Evolutionary conservation across 169 alveolate species (phyloP), one percentile per base, ranked within the genome.

Genomic region (Plasmodium berghei): DNA sequence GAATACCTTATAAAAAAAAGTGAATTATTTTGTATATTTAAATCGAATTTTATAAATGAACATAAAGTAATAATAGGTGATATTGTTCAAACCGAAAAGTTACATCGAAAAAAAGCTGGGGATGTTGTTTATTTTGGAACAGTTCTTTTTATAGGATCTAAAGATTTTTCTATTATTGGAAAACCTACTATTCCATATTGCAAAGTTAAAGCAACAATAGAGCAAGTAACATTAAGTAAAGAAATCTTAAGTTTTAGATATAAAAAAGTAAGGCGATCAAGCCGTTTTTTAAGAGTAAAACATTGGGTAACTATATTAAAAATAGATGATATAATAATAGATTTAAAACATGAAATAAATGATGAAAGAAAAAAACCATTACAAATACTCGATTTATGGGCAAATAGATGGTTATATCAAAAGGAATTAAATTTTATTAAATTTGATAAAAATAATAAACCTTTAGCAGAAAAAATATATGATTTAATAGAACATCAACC

Each of bases 171-270:
- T 6, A 87, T 96, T 9, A 94, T 96, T 45, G 98, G 98, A n/a
- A 96, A 96, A 58, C 98, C 98, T 10, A 94, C 97, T 94, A 94
- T 96, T 26, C 97, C 98, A 28, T 96, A 95, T 70, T 97, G 97
- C 18, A 94, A 90, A 69, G 98, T 96, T 26, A 87, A 93, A 62
- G 97, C 97, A 12, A 92, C 96, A 16, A 85, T 96, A 6, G 98
- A 96, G 55, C 97, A 96, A 49, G 96, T 95, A 95, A 96, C 98
- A 6, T 90, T 95, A 10, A 92, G 97, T 22, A 96, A 96, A 56
- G 98, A 95, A 63, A 95, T 92, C 20, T 64, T 95, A 49, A 95
- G 97, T 88, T 95, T 95, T 87, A 87, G 95, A 46, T 95, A 95
- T 77, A 91, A 94, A 63, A 95, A 95, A 85, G 93, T 95, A 5